A percentile compares a stretch with the other conserved stretches of the same genome.
These are phyloP conservation scores for Lasiosphaeria hispida DNA, from an alignment of 495 filamentous ascomycete species.

Conservation along the genomic window DNA sequence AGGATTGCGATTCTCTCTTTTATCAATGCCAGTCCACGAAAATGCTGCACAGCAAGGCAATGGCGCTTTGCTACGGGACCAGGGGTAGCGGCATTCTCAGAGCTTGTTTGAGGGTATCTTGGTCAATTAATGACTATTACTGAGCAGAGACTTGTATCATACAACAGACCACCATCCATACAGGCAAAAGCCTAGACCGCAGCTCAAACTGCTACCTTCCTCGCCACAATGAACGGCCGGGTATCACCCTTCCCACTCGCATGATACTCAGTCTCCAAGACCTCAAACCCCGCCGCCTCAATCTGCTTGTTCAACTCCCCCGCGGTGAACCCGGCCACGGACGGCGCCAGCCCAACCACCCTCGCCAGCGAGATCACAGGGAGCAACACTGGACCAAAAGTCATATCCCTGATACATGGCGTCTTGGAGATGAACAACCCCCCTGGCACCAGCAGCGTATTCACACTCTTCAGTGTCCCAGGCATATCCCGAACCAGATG, in stretches of 20 bases:
- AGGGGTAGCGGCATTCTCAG: too few species aligned
- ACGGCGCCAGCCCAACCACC: background rate
- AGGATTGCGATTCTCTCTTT: too few species aligned
- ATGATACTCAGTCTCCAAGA: background rate
- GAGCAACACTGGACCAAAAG: background rate
- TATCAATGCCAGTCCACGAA: too few species aligned
- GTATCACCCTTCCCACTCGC: background rate
- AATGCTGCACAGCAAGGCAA: too few species aligned
- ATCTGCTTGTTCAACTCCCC: background rate
- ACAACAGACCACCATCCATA: too few species aligned
- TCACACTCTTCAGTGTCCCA: background rate
- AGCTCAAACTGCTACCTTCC: too few species aligned
- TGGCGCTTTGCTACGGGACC: too few species aligned
- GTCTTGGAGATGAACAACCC: constrained; percentile 6
- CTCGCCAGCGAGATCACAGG: background rate
- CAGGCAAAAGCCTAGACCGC: too few species aligned
- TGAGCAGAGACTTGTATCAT: too few species aligned
- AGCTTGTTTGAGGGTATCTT: too few species aligned
- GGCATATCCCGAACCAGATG: constrained; percentile 4
- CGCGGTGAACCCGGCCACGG: background rate
- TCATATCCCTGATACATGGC: background rate
- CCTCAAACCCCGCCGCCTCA: background rate
- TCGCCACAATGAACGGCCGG: constrained; percentile 2
- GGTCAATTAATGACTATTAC: too few species aligned
- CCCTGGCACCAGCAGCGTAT: background rate